These are phyloP conservation scores for Wallacemonas collosoma DNA, from an alignment of 208 protist genomes.

Conservation along the genomic window DNA sequence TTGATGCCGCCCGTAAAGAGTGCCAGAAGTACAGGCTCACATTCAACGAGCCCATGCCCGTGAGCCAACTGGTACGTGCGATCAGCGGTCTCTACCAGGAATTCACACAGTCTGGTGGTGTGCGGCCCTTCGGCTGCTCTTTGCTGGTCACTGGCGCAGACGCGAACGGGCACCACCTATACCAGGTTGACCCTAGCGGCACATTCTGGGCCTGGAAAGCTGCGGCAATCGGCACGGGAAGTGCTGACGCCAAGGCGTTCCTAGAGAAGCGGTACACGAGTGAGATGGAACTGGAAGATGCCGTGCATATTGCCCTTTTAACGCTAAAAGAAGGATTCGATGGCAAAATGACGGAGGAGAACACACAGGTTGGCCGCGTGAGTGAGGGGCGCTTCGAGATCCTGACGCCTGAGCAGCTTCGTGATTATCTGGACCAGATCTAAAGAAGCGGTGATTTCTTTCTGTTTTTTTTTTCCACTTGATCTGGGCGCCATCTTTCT, in stretches of 20 bases:
- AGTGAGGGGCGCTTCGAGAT: conserved; percentile 78
- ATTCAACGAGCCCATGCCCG: conserved; percentile 96
- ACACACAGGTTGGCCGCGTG: conserved; percentile 99
- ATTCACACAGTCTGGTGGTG: conserved; percentile 99
- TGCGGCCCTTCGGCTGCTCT: conserved; percentile 99
- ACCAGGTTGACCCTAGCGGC: conserved; percentile 99
- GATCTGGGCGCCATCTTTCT: not conserved
- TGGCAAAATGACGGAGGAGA: conserved; percentile 97
- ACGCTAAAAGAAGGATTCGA: conserved; percentile 98
- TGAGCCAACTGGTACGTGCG: conserved; percentile 95
- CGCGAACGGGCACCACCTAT: conserved; percentile 95
- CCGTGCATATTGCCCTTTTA: conserved; percentile 99
- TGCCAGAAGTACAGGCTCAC: conserved; percentile 95
- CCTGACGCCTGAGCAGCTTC: conserved; percentile 77
- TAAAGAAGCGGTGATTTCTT: conserved; percentile 18
- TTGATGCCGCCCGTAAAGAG: conserved; percentile 95
- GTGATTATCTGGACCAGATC: conserved; percentile 90
- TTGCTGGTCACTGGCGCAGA: conserved; percentile 98
- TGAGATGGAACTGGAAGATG: conserved; percentile 99
- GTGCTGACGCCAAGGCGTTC: conserved; percentile 97
- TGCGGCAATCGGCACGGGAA: conserved; percentile 98
- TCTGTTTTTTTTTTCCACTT: not conserved
- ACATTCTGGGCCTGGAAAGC: conserved; percentile 99
- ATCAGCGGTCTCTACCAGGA: conserved; percentile 99
- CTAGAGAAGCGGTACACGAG: conserved; percentile 99